Base-by-base conservation (phyloP, 306 rosid species). In the Dicorynia guianensis region DNA sequence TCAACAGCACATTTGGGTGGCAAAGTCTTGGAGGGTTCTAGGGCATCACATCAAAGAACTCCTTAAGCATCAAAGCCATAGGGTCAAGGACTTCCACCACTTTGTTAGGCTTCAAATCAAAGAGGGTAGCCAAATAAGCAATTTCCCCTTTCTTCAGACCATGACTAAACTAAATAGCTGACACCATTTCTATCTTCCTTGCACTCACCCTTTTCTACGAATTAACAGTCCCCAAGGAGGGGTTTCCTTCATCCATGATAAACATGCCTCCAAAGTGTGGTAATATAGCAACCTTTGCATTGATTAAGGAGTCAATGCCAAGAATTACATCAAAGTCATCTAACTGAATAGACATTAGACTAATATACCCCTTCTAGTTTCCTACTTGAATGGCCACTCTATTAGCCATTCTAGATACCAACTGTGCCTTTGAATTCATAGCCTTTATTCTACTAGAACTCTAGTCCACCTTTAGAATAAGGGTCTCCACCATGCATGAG, bases 291-390 rank as follows among this genome's bases (percentile, higher is more conserved):
- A 3, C 15, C 35, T 14, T 52, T 7, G 7, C 15, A 34, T 2
- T 50, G 8, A 7, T 52, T 9, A 50, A 2, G 44, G 35, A 69
- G 0, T 50, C 62, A 15, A 50, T 14, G 0, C 63, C 74, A 2
- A 69, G 14, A 6, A 69, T 69, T 34, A 69, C 8, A 5, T 69
- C 60, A 13, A 52, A 69, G 12, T 69, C 74, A 33, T 69, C 49
- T 0, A 69, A 2, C 5, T 49, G 47, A 1, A 69, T 6, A 5
- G 52, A 50, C 8, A 33, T 50, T 0, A 69, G 7, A 4, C 18
- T 9, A 6, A 17, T 3, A 8, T 9, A 8, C 0, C 63, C 48
- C 18, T n/a, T 44, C 65, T 54, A 71, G 0, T 4, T 9, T 0
- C 64, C 42, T 0, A 53, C 4, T 0, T 18, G 1, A 3, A 70